phyloP scores from a whole-genome alignment of 176 grass and related monocot genomes.

The maize (Zea mays) region DNA sequence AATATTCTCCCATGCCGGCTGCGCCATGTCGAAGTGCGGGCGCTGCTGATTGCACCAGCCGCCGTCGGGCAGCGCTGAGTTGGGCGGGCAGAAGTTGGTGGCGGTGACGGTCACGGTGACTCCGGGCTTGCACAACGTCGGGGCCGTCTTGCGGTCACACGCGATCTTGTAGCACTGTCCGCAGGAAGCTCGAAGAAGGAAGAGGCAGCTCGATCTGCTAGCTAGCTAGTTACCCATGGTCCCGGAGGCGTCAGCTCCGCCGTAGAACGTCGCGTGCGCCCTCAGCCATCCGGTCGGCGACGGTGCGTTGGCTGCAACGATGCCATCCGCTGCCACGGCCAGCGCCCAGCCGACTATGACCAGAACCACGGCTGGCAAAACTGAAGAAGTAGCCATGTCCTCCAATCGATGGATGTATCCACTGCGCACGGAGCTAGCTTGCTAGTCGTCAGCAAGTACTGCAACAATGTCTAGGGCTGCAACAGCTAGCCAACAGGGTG shows the following conservation, averaged over 20 bases:
- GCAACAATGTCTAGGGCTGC: too few species aligned
- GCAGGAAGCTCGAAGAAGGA: too few species aligned
- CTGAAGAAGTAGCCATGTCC: too few species aligned
- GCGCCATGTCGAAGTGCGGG: slow-evolving; percentile 57
- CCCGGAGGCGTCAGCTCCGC: slow-evolving; percentile 31
- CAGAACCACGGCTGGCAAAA: too few species aligned
- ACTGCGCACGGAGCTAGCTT: too few species aligned
- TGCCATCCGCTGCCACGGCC: too few species aligned
- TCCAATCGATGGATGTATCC: too few species aligned
- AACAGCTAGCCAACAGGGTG: too few species aligned
- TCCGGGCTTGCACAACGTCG: slow-evolving; percentile 10
- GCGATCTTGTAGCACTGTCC: slow-evolving; percentile 51
- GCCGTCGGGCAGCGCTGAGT: slow-evolving; percentile 55
- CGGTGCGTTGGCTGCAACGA: too few species aligned
- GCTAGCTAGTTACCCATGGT: slow-evolving; percentile 19
- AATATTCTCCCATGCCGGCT: slow-evolving; percentile 14
- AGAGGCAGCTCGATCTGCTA: too few species aligned
- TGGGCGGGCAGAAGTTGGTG: slow-evolving; percentile 79
- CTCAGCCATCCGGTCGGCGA: background rate
- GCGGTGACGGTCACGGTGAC: slow-evolving; percentile 47
- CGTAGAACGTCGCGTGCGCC: slow-evolving; percentile 43
- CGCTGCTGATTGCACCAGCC: slow-evolving; percentile 71
- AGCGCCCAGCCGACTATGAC: too few species aligned
- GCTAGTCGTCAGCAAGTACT: too few species aligned
- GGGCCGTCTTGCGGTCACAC: slow-evolving; percentile 24